Conservation (phyloP, 2,329 filamentous ascomycete genomes). For the Byssoonygena ceratinophila region DNA sequence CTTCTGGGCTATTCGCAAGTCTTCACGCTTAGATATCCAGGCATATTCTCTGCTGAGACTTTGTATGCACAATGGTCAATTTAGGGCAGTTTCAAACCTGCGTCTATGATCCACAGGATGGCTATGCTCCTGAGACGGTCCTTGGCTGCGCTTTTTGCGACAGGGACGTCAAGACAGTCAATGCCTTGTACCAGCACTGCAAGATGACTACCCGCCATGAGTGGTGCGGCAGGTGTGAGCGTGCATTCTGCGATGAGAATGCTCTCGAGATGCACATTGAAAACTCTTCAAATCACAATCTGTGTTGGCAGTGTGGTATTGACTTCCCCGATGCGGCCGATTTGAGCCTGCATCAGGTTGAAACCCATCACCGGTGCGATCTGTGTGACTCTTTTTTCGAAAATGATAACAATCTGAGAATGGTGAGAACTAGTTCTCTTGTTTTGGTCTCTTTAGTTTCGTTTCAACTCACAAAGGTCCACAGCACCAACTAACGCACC, state of each 20-base stretch:
- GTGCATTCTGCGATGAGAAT: not conserved
- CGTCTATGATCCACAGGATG: not conserved
- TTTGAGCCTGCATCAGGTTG: slow-evolving; percentile 12
- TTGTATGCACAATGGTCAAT: not conserved
- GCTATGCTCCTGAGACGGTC: not conserved
- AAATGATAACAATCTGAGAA: slow-evolving; percentile 17
- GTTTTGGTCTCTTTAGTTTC: too few species aligned
- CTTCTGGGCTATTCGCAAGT: too few species aligned
- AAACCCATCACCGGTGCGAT: slow-evolving; percentile 15
- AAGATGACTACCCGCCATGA: not conserved
- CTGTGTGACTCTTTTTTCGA: slow-evolving; percentile 14
- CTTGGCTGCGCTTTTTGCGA: not conserved
- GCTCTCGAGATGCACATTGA: not conserved
- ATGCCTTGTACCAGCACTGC: not conserved
- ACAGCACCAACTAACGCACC: slow-evolving; percentile 18
- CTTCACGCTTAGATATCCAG: too few species aligned
- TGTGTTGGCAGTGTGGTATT: not conserved
- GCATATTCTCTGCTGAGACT: not conserved
- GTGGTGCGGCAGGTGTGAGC: slow-evolving; percentile 4
- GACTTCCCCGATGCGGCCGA: not conserved
- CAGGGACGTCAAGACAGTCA: not conserved
- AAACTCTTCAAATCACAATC: not conserved
- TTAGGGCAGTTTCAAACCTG: not conserved
- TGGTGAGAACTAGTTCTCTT: slow-evolving; percentile 13
- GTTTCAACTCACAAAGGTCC: too few species aligned